Conservation (phyloP, 768 basidiomycete genomes). For the Hortiboletus campestris region DNA sequence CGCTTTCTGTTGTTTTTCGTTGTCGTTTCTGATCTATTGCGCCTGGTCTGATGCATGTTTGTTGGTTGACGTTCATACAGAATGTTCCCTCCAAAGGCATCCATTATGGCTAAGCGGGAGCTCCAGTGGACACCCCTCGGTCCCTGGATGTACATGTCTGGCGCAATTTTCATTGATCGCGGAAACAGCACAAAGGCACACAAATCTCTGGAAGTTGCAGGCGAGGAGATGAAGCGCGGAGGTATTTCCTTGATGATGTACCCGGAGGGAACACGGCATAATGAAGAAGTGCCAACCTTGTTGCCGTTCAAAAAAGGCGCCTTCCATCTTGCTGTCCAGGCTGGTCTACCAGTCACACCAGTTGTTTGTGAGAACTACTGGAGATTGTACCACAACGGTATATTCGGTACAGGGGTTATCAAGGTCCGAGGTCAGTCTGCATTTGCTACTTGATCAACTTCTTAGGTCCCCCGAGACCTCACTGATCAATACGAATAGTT, state of each 20-base stretch:
- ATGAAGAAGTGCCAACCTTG: slow-evolving; percentile 60
- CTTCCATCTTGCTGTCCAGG: slow-evolving; percentile 92
- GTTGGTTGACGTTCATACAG: slow-evolving; percentile 36
- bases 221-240: slow-evolving; percentile 68
- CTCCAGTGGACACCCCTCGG: slow-evolving; percentile 86
- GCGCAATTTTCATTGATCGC: slow-evolving; percentile 89
- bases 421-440: slow-evolving; percentile 64
- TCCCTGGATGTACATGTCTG: slow-evolving; percentile 85
- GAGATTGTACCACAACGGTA: slow-evolving; percentile 73
- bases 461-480: not conserved
- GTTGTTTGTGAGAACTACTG: slow-evolving; percentile 95
- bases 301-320: slow-evolving; percentile 97
- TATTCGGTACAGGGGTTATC: slow-evolving; percentile 73
- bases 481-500: slow-evolving; percentile 46
- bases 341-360: slow-evolving; percentile 87
- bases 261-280: slow-evolving; percentile 92
- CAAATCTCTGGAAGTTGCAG: slow-evolving; percentile 72
- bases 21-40: slow-evolving; percentile 3
- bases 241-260: slow-evolving; percentile 89
- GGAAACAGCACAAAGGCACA: slow-evolving; percentile 75
- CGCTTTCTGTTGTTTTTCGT: slow-evolving; percentile 15
- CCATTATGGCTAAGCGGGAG: slow-evolving; percentile 93
- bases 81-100: slow-evolving; percentile 76
- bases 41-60: slow-evolving; percentile 4
- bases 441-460: not conserved